Evolutionary conservation across 345 rosid species (phyloP).

Genomic region (Iberis pinnata): DNA sequence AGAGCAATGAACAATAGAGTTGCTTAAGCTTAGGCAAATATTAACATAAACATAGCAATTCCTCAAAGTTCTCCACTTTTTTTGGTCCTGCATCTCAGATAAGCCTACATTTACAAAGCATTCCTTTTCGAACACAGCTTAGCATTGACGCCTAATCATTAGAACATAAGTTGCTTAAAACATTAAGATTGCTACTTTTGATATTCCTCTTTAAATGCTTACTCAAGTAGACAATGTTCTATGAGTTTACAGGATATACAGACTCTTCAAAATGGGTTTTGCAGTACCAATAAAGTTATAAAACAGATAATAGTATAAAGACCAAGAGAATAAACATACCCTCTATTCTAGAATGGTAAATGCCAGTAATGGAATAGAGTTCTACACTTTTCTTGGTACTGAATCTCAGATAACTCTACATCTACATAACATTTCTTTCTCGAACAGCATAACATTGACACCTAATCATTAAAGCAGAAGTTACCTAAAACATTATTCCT

Average conservation of each 20-base stretch:
- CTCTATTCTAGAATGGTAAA: constrained; percentile 91
- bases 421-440: too few species aligned
- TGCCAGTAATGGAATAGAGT: constrained; percentile 58
- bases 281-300: neutral
- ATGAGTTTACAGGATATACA: neutral
- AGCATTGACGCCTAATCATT: constrained; percentile 1
- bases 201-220: neutral
- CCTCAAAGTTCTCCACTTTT: neutral
- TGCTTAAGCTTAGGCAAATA: neutral
- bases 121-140: neutral
- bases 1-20: neutral
- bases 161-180: constrained; percentile 3
- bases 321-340: constrained; percentile 34
- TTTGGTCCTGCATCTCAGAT: constrained; percentile 4
- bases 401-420: too few species aligned
- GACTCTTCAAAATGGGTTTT: neutral
- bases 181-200: neutral
- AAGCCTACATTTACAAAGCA: too few species aligned
- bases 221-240: neutral
- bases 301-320: neutral
- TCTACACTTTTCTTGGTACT: neutral
- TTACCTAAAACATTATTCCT: neutral
- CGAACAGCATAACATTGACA: neutral
- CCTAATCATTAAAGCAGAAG: constrained; percentile 9
- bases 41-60: neutral